Base-by-base conservation (phyloP, 495 filamentous ascomycete species). In the Opeltia flavorubescens region DNA sequence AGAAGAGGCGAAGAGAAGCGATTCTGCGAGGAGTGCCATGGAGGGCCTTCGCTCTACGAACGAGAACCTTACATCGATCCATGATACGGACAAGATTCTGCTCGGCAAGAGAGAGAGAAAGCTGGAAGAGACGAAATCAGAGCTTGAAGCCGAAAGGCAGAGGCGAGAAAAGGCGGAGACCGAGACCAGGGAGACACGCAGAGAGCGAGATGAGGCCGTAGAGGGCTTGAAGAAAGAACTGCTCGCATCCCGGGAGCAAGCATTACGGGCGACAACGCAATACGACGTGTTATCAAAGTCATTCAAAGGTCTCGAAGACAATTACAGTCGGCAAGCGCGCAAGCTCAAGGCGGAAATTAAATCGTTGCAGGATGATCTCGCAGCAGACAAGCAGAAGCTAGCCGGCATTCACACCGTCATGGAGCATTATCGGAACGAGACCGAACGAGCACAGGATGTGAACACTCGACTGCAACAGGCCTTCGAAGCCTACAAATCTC, bases 101-200 rank as follows among this genome's bases (percentile, higher is more conserved):
- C 71, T 91, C 5, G 72, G 77, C 36, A 75, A 82, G 34, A 87
- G 85, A 53, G 86, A 91, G 52, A 76, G 83, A 5, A 86, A 87
- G 59, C 75, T 94, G 3, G 82, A 86, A 50, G 77, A 82, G 46
- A 58, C 88, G 38, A 78, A 81, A 49, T 66, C 66, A 1, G 71
- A 84, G 39, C 63, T 86, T 5, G 78, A 85, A 9, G 59, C 65
- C 9, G 86, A 94, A 66, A 74, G 72, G 50, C 66, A 70, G 43
- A 74, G 76, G 47, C 72, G 84, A 23, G 62, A 70, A 30, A 71
- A 73, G 21, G 76, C 78, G 17, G 85, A 93, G 59, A 61, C 59
- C 23, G 69, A 64, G 42, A 79, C 82, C 55, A 73, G 68, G 46
- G 74, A 79, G 34, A 73, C 75, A 49, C 65, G 81, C 61, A 74